Conservation (phyloP, 257 asterid species). For the Echium plantagineum region DNA sequence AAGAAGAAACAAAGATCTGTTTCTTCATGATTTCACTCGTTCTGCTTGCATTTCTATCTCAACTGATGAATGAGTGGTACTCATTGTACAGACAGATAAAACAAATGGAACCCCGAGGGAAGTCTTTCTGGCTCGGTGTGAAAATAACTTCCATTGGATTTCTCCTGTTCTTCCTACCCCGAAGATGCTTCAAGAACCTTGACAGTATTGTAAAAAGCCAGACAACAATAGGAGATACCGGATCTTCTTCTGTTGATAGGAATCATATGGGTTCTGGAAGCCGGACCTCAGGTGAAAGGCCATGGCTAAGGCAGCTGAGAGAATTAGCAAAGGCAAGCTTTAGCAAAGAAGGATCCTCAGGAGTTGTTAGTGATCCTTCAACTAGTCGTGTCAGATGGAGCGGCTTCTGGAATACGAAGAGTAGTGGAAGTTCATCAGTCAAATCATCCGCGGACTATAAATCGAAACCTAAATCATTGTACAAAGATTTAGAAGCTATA, state of each 20-base stretch:
- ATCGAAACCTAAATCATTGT: slow-evolving; percentile 50
- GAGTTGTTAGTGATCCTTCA: slow-evolving; percentile 39
- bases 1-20: slow-evolving; percentile 44
- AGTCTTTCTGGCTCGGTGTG: slow-evolving; percentile 52
- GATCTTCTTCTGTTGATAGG: slow-evolving; percentile 23
- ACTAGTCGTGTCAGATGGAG: slow-evolving; percentile 53
- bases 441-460: slow-evolving; percentile 45
- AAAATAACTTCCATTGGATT: slow-evolving; percentile 50
- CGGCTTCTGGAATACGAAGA: slow-evolving; percentile 46
- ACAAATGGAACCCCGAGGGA: slow-evolving; percentile 41
- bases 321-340: slow-evolving; percentile 73
- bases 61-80: slow-evolving; percentile 47
- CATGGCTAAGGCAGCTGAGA: slow-evolving; percentile 67
- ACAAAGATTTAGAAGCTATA: slow-evolving; percentile 77
- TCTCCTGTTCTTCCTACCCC: slow-evolving; percentile 42
- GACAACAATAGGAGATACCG: slow-evolving; percentile 14
- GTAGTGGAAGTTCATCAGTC: slow-evolving; percentile 67
- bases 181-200: slow-evolving; percentile 25
- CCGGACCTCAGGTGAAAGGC: slow-evolving; percentile 53
- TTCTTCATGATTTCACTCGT: slow-evolving; percentile 48
- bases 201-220: slow-evolving; percentile 21
- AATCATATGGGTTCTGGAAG: slow-evolving; percentile 35
- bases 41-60: slow-evolving; percentile 32
- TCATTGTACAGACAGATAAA: slow-evolving; percentile 50
- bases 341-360: slow-evolving; percentile 35